Conservation (phyloP, 1,139 yeast species). For the Hansenula sp. region DNA sequence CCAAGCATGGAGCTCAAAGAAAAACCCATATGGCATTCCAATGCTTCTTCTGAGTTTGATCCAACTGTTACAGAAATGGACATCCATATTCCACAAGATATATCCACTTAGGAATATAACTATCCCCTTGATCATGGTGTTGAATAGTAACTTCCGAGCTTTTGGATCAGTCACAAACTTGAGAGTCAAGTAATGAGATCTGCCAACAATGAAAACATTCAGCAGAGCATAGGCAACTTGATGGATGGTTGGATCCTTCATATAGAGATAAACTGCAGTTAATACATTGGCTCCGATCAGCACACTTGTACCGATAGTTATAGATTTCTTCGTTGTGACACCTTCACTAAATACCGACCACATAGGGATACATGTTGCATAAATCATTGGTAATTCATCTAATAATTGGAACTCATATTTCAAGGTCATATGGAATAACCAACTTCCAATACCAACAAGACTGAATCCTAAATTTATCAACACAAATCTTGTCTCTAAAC, state of each 20-base stretch:
- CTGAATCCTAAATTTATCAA: constrained; percentile 75
- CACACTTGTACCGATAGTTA: constrained; percentile 51
- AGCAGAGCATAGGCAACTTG: constrained; percentile 51
- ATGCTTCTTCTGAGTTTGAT: constrained; percentile 55
- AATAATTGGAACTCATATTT: constrained; percentile 81
- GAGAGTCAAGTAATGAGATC: constrained; percentile 47
- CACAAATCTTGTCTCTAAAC: constrained; percentile 65
- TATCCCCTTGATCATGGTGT: constrained; percentile 57
- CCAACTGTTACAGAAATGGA: constrained; percentile 68
- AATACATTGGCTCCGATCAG: constrained; percentile 50
- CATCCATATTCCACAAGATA: constrained; percentile 80
- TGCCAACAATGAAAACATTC: constrained; percentile 54
- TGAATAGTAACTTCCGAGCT: constrained; percentile 45
- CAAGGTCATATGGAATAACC: constrained; percentile 96
- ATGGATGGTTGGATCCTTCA: constrained; percentile 82
- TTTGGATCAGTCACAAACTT: constrained; percentile 43
- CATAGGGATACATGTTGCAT: constrained; percentile 92
- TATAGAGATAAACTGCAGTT: constrained; percentile 62
- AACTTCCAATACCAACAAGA: constrained; percentile 86
- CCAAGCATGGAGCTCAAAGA: constrained; percentile 96
- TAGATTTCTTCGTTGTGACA: constrained; percentile 25
- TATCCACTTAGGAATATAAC: constrained; percentile 69
- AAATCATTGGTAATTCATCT: constrained; percentile 97
- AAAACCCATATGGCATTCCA: constrained; percentile 87
- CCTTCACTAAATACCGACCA: constrained; percentile 80